Percentiles rank a stretch among this genome's conserved stretches.
phyloP scores from a whole-genome alignment of 2,329 filamentous ascomycete species.

The Hypoxylon sp. region DNA sequence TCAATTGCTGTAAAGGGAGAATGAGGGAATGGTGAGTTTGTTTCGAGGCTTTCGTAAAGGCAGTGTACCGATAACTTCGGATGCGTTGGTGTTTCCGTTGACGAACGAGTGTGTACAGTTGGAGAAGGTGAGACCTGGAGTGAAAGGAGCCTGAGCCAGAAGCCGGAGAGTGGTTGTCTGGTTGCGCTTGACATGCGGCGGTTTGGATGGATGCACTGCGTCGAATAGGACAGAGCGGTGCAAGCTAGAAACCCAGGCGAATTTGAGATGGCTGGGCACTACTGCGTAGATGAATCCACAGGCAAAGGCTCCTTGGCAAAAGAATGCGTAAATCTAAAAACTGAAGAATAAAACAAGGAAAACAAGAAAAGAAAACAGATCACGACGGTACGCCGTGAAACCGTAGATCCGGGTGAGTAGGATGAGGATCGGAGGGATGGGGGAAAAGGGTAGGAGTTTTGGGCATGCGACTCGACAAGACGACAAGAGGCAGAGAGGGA shows the following conservation, averaged over 20 bases:
- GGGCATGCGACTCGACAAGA: conserved; percentile 36
- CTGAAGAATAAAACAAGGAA: conserved; percentile 47
- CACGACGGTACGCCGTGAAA: conserved; percentile 51
- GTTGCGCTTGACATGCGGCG: conserved; percentile 43
- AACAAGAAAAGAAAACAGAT: conserved; percentile 45
- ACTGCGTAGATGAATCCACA: conserved; percentile 6
- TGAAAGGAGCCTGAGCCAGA: conserved; percentile 39
- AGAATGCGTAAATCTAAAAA: conserved; percentile 41
- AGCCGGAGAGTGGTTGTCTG: conserved; percentile 33
- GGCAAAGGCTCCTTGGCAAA: conserved; percentile 27
- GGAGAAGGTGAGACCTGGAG: conserved; percentile 49
- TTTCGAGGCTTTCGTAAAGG: conserved; percentile 33
- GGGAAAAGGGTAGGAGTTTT: conserved; percentile 40
- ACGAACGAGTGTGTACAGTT: conserved; percentile 54
- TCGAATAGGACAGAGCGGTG: conserved; percentile 34
- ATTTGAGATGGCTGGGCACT: conserved; percentile 25
- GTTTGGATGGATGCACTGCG: conserved; percentile 31
- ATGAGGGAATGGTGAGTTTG: conserved; percentile 44
- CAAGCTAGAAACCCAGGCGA: conserved; percentile 29
- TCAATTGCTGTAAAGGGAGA: conserved; percentile 45
- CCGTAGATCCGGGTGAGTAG: conserved; percentile 47
- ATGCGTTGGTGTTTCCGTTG: conserved; percentile 42
- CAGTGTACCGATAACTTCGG: conserved; percentile 29
- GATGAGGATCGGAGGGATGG: conserved; percentile 42
- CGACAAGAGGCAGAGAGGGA: conserved; percentile 29